Base-by-base conservation (phyloP, 176 grass and related monocot genomes). In the Elymus sibiricus region DNA sequence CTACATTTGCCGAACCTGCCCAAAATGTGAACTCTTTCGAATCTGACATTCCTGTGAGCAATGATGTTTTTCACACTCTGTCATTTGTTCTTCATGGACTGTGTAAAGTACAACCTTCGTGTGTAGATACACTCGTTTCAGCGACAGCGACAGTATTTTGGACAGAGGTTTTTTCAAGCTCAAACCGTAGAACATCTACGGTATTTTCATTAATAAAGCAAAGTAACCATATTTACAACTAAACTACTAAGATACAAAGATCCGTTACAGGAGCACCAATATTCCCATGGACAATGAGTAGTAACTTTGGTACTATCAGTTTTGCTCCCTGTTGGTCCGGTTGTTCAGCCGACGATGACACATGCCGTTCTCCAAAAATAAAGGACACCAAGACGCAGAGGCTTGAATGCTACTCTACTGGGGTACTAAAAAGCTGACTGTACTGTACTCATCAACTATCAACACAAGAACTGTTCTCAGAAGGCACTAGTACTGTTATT, bases 361-460 rank as follows among this genome's bases (percentile, higher is more conserved):
- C 70, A 68, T 47, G 61, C 47, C 38, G 22, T 66, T 80, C 35
- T 76, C 26, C 7, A 22, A 35, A 21, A 47, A 22, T 0, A 19
- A 43, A 31, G 69, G 14, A 63, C 38, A 75, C 17, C 14, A 24
- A 34, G 11, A 11, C 2, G n/a, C 17, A 64, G 32, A 60, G 56
- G 42, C 21, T 74, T 44, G 34, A 46, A 81, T 61, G 15, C 4
- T 68, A 46, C 58, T 35, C 5, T 35, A 35, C 34, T 2, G 34
- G 5, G 34, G 4, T 37, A 5, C 3, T 35, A 1, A 68, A 59
- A 81, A 9, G 63, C 56, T 29, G 43, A 68, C 49, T 76, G 70
- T 49, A 39, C 27, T 53, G 21, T 42, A 58, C 38, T 70, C 22
- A 63, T 70, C 22, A 63, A 90, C 53, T 63, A 63, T 90, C 78